phyloP scores from a whole-genome alignment of 73 alveolate genomes.

The Paramecium biaurelia region DNA sequence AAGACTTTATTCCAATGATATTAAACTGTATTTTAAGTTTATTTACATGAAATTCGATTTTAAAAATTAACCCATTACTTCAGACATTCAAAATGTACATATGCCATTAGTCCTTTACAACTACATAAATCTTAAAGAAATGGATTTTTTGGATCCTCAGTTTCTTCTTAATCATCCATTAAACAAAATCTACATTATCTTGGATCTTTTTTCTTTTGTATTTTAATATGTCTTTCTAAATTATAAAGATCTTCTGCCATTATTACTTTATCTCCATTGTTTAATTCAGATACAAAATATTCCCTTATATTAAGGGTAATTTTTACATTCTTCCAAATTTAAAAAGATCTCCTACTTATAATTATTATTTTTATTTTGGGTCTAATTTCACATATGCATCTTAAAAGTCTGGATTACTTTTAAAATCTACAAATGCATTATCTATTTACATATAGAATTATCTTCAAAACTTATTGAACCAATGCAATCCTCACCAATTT shows the following conservation, averaged over 20 bases:
- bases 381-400: conserved; percentile 28
- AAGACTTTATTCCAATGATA: conserved; percentile 23
- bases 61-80: conserved; percentile 22
- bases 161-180: not conserved
- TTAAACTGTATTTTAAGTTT: not conserved
- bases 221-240: not conserved
- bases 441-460: not conserved
- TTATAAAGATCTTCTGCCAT: conserved; percentile 24
- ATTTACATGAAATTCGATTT: not conserved
- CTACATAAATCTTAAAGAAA: not conserved
- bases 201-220: not conserved
- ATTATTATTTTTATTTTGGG: not conserved
- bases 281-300: conserved; percentile 30
- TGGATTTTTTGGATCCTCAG: conserved; percentile 6
- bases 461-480: not conserved
- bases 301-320: not conserved
- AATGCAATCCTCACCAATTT: not conserved
- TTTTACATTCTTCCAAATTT: conserved; percentile 38
- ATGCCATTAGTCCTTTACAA: not conserved
- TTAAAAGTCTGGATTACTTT: not conserved
- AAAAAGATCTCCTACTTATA: not conserved
- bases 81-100: conserved; percentile 14
- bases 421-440: not conserved
- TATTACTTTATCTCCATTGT: not conserved
- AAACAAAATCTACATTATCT: conserved; percentile 2